Evolutionary conservation across 2,329 filamentous ascomycete genomes (phyloP), one percentile per base, ranked within the genome.

Genomic region (Annulohypoxylon truncatum): DNA sequence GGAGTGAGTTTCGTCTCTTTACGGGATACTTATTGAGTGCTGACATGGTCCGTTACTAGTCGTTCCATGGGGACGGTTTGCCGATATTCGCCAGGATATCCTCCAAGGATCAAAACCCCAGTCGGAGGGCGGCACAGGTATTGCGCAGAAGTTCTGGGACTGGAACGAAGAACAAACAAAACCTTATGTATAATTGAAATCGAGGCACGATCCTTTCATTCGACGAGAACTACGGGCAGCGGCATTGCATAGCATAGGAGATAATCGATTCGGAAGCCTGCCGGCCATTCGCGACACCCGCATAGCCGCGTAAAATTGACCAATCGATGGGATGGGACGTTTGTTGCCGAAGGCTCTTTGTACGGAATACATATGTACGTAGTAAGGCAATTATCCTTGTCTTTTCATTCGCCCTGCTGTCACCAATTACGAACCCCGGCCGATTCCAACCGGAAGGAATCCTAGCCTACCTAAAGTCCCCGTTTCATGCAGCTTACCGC

Each of bases 41-140:
- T 68, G 44, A 69, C 52, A 53, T 40, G 24, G 55, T 40, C 13
- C 55, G 20, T 33, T 22, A 3, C 7, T 26, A 78, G 77, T 86
- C 24, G 76, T 83, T 52, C 83, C 84, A 1, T 87, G 82, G 81
- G 84, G 84, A 66, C 74, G 78, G 28, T 71, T 78, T 61, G 62
- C 57, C 46, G 60, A 74, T 15, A 75, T 79, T 15, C 72, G 77
- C 10, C 64, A 69, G 33, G 80, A 81, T 64, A 35, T 81, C 10
- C 72, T 72, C 3, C 67, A 73, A 2, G 76, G 70, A 10, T 74
- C 74, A 1, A 78, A 75, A 62, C 61, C 72, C 3, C 67, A 75
- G 48, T 73, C 73, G 15, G 78, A 81, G 48, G 79, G 79, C 15
- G 79, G 81, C 1, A 79, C 74, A 3, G 80, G 77, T 0, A 74